These are phyloP conservation scores for Phoma herbarum DNA, from an alignment of 2,329 filamentous ascomycete genomes.

Conservation along the genomic window DNA sequence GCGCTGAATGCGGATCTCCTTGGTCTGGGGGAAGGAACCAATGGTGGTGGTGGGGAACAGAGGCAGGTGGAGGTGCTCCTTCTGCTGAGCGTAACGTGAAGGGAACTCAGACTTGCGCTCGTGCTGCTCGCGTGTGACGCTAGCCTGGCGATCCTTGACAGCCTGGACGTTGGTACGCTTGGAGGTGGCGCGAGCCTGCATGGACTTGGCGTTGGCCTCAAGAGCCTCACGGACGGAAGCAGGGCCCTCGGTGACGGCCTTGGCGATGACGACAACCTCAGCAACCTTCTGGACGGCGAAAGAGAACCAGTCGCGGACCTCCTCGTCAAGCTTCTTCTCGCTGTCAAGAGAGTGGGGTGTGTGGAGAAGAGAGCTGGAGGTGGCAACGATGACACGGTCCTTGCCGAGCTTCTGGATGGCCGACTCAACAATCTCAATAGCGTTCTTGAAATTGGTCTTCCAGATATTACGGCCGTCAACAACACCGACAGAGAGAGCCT, in stretches of 20 bases:
- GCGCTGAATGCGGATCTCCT: constrained; percentile 95
- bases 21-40: constrained; percentile 98
- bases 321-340: constrained; percentile 96
- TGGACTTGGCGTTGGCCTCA: constrained; percentile 95
- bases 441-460: constrained; percentile 99
- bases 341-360: constrained; percentile 96
- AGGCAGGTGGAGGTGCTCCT: constrained; percentile 90
- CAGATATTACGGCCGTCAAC: constrained; percentile 99
- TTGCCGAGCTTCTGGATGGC: constrained; percentile 96
- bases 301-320: constrained; percentile 98
- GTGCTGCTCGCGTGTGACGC: constrained; percentile 85
- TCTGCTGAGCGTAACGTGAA: constrained; percentile 83
- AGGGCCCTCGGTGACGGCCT: constrained; percentile 93
- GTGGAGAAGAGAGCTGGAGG: constrained; percentile 97
- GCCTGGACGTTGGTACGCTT: constrained; percentile 95
- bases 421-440: constrained; percentile 88
- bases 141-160: constrained; percentile 95
- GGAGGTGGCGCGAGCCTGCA: constrained; percentile 89
- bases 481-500: constrained; percentile 92
- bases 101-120: constrained; percentile 92
- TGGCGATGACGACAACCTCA: constrained; percentile 92
- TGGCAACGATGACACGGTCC: constrained; percentile 95
- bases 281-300: constrained; percentile 94
- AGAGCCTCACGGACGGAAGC: constrained; percentile 86
- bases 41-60: constrained; percentile 99